Conservation (phyloP, 305 asterid genomes). For the Ilex paraguariensis region DNA sequence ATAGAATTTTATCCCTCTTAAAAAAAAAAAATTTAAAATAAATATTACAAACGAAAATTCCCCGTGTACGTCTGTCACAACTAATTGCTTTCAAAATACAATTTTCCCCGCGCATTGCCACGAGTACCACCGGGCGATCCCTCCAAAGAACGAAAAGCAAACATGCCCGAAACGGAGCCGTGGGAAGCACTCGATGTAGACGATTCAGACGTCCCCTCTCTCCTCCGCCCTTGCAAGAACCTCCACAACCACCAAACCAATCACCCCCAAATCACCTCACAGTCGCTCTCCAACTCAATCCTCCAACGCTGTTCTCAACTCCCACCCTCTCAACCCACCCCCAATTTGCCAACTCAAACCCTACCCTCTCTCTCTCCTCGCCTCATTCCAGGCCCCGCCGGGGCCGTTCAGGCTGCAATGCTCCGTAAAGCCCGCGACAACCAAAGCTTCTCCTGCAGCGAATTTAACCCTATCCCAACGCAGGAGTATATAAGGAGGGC, state of each 20-base stretch:
- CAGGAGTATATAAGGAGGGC: conserved; percentile 77
- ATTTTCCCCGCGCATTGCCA: no score
- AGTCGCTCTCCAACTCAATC: no score
- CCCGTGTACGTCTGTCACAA: no score
- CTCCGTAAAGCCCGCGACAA: conserved; percentile 40
- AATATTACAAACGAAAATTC: no score
- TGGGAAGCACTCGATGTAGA: conserved; percentile 82
- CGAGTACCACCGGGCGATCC: conserved; percentile 17
- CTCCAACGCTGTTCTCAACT: no score
- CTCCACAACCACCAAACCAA: conserved; percentile 18
- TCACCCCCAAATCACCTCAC: conserved; percentile 1
- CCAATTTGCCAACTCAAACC: no score
- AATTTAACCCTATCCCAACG: conserved; percentile 31
- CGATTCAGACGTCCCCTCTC: conserved; percentile 85
- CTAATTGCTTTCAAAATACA: no score
- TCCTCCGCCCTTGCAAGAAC: conserved; percentile 82
- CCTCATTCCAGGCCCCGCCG: conserved; percentile 89
- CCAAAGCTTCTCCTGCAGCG: neutral
- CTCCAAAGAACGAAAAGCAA: conserved; percentile 48
- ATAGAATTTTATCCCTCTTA: no score
- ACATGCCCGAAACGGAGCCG: conserved; percentile 16
- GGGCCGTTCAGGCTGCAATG: conserved; percentile 70
- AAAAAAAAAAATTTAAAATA: no score
- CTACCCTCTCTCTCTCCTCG: neutral
- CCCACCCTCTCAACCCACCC: no score